Evolutionary conservation across 805 yeast species (phyloP).

Genomic region (Metschnikowia shivogae): DNA sequence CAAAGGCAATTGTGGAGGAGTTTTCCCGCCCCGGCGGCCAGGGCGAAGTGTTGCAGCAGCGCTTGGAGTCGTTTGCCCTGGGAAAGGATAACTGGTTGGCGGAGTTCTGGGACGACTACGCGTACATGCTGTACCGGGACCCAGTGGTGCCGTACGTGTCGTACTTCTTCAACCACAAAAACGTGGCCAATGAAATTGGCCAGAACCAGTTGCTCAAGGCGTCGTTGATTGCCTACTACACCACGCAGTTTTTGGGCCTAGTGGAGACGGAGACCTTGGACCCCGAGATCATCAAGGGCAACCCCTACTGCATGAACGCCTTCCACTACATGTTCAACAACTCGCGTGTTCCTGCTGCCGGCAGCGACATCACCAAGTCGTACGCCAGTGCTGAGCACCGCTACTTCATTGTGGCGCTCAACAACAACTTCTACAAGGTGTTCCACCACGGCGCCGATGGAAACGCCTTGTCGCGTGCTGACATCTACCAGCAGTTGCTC

Average conservation of each 20-base stretch:
- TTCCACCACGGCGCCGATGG: constrained; percentile 50
- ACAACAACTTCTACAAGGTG: constrained; percentile 79
- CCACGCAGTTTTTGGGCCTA: constrained; percentile 60
- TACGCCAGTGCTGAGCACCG: constrained; percentile 51
- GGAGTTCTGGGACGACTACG: constrained; percentile 91
- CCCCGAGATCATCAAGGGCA: constrained; percentile 72
- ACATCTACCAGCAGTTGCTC: constrained; percentile 56
- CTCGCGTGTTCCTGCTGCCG: constrained; percentile 68
- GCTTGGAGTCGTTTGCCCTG: constrained; percentile 55
- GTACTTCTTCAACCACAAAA: constrained; percentile 83
- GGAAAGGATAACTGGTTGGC: constrained; percentile 83
- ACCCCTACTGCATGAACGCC: constrained; percentile 93
- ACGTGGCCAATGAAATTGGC: constrained; percentile 54
- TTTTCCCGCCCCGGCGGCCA: constrained; percentile 59
- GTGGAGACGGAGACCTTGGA: constrained; percentile 71
- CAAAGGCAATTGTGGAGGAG: constrained; percentile 58
- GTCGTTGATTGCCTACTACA: constrained; percentile 64
- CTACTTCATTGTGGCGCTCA: constrained; percentile 66
- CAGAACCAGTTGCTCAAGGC: constrained; percentile 69
- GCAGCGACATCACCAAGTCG: constrained; percentile 58
- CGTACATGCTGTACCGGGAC: constrained; percentile 85
- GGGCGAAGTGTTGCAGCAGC: constrained; percentile 64
- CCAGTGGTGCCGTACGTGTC: constrained; percentile 95
- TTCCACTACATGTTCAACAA: constrained; percentile 89
- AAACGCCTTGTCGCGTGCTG: constrained; percentile 40